Evolutionary conservation across 1,284 basidiomycete genomes (phyloP), one percentile per base, ranked within the genome.

Genomic region (Fomitopsis palustris): DNA sequence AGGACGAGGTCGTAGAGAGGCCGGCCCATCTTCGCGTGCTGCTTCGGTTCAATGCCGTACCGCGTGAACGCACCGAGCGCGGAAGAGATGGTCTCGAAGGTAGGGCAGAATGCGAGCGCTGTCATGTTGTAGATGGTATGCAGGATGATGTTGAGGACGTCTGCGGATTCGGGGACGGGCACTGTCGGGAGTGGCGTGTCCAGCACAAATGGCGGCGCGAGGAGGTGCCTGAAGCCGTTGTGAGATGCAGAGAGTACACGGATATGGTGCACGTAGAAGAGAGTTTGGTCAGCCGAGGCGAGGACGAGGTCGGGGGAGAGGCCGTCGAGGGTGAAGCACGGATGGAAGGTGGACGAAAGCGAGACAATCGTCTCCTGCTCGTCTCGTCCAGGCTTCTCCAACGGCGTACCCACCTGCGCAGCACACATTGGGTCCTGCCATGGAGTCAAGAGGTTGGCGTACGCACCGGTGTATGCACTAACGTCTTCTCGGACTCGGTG

Each of bases 321-420:
- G 16, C 43, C 27, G 10, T 59, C 62, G 23, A 57, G 19, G 37
- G 17, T 21, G 8, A 35, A n/a, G 37, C 31, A 23, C 2, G 88
- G 87, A 69, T 81, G 86, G 72, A 91, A 91, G 0, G 87, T 87
- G 27, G 87, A 90, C 10, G 89, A 90, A 35, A 90, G 82, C 1
- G 88, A 88, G 56, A 90, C 83, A 53, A 86, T 71, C 1, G 73
- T 67, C 38, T 69, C 71, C 3, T 23, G 8, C 14, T 41, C 35
- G 27, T 10, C 25, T 23, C 31, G 3, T 4, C 19, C 55, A 17
- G 39, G 19, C 17, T 14, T 23, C 19, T 54, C 23, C 23, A 14
- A 6, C 21, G 53, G 53, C 10, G 53, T 54, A 8, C 37, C 38
- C 3, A 54, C 38, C 53, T 54, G n/a, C 19, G 19, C 17, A 17